A percentile compares a stretch with the other conserved stretches of the same genome.
These are phyloP conservation scores for Dendrobium huoshanense DNA, from an alignment of 106 monocot species.

Conservation along the genomic window DNA sequence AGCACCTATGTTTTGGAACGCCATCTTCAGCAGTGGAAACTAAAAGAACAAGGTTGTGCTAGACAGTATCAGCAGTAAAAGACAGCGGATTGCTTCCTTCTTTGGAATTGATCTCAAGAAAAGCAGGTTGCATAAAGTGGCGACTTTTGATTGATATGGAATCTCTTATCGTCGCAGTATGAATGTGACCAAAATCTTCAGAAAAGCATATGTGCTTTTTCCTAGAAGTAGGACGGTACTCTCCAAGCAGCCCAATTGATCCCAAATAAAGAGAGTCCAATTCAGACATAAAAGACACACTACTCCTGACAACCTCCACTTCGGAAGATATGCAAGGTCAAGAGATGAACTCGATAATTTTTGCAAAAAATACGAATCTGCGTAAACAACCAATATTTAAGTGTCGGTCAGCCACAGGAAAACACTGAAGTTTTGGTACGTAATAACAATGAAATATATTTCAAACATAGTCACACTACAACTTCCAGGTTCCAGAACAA, in stretches of 20 bases:
- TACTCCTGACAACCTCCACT: conserved; percentile 21
- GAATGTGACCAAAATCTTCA: conserved; percentile 1
- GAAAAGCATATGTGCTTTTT: conserved; percentile 10
- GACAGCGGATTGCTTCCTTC: not conserved
- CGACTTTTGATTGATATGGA: conserved; percentile 1
- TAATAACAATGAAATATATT: too few species aligned
- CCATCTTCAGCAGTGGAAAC: conserved; percentile 34
- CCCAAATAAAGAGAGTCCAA: conserved; percentile 20
- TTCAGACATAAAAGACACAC: conserved; percentile 27
- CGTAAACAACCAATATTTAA: not conserved
- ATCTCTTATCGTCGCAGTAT: not conserved
- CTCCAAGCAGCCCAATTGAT: conserved; percentile 29
- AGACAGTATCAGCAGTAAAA: conserved; percentile 11
- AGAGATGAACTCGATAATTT: not conserved
- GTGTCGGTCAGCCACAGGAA: not conserved
- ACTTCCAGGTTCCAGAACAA: not conserved
- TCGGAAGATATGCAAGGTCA: conserved; percentile 1
- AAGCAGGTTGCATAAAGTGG: conserved; percentile 15
- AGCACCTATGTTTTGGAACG: conserved; percentile 73
- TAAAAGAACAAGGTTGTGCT: not conserved
- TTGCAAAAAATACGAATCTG: not conserved
- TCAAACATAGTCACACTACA: too few species aligned
- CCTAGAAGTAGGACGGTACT: conserved; percentile 24
- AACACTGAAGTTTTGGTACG: too few species aligned
- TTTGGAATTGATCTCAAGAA: not conserved